These are phyloP conservation scores for Cryptosporidium parvum DNA, from an alignment of 169 alveolate species.

Conservation along the genomic window DNA sequence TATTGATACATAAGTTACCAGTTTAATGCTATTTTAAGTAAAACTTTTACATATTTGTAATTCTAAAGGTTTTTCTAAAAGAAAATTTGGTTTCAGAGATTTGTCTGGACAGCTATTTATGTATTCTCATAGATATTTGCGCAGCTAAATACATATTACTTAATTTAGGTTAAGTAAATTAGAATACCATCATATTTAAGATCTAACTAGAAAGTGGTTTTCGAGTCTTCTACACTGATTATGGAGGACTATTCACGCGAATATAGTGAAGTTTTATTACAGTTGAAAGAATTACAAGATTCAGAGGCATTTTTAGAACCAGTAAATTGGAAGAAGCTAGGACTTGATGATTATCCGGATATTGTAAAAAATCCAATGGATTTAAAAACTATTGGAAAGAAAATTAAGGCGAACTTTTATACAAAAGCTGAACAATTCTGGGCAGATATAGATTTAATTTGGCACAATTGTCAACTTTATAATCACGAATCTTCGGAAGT, in stretches of 20 bases:
- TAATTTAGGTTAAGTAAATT: too few species aligned
- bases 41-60: background rate
- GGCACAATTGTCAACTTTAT: constrained; percentile 65
- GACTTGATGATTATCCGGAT: constrained; percentile 79
- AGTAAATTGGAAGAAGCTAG: constrained; percentile 78
- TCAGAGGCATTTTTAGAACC: constrained; percentile 79
- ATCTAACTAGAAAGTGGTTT: background rate
- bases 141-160: background rate
- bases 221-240: background rate
- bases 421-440: constrained; percentile 72
- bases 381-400: constrained; percentile 76
- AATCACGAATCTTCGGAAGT: constrained; percentile 74
- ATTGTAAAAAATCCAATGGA: constrained; percentile 81
- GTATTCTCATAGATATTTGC: background rate
- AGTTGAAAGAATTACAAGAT: constrained; percentile 24
- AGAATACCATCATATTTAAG: background rate
- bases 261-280: constrained; percentile 33
- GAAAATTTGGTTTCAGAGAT: background rate
- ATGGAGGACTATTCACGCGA: constrained; percentile 10
- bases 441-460: constrained; percentile 69
- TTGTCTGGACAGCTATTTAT: too few species aligned
- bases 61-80: background rate
- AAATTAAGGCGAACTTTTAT: constrained; percentile 71
- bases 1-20: background rate
- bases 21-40: background rate